These are phyloP conservation scores for Populus pruinosa DNA, from an alignment of 345 rosid genomes.

Conservation along the genomic window DNA sequence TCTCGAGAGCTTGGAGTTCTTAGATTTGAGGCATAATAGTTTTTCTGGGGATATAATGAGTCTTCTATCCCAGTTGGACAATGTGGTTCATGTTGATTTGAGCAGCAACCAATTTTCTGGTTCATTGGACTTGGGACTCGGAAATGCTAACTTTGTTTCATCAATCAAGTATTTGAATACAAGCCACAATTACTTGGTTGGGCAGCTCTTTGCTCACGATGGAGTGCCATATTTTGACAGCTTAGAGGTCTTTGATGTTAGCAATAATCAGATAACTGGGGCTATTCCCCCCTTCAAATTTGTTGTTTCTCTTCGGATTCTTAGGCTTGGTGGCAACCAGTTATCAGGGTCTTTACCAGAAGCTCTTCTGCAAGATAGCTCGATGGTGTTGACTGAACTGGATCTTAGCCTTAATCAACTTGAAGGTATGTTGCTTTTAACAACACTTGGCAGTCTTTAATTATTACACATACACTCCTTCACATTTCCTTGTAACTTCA, in stretches of 20 bases:
- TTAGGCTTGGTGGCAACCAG: conserved; percentile 63
- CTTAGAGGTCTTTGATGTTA: conserved; percentile 86
- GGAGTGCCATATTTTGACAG: conserved; percentile 80
- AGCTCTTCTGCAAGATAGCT: conserved; percentile 65
- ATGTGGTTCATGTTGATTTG: conserved; percentile 52
- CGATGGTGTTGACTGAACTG: conserved; percentile 72
- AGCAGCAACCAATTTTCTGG: conserved; percentile 74
- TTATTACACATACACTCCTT: not conserved
- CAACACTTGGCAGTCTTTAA: not conserved
- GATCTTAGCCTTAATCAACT: conserved; percentile 81
- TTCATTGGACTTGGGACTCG: conserved; percentile 68
- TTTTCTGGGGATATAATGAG: conserved; percentile 70
- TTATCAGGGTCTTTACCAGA: conserved; percentile 64
- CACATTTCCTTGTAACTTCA: not conserved
- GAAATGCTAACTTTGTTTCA: conserved; percentile 60
- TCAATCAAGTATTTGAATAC: conserved; percentile 54
- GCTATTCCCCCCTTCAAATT: conserved; percentile 68
- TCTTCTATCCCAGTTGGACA: conserved; percentile 49
- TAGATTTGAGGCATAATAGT: conserved; percentile 60
- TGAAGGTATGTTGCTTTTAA: conserved; percentile 48
- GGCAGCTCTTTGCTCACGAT: conserved; percentile 71
- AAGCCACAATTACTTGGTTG: conserved; percentile 57
- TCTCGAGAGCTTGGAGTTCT: conserved; percentile 50
- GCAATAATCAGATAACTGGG: conserved; percentile 63
- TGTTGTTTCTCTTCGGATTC: conserved; percentile 69